Evolutionary conservation across 208 protist species (phyloP), one percentile per base, ranked within the genome.

Genomic region (Sergeia podlipaevii): DNA sequence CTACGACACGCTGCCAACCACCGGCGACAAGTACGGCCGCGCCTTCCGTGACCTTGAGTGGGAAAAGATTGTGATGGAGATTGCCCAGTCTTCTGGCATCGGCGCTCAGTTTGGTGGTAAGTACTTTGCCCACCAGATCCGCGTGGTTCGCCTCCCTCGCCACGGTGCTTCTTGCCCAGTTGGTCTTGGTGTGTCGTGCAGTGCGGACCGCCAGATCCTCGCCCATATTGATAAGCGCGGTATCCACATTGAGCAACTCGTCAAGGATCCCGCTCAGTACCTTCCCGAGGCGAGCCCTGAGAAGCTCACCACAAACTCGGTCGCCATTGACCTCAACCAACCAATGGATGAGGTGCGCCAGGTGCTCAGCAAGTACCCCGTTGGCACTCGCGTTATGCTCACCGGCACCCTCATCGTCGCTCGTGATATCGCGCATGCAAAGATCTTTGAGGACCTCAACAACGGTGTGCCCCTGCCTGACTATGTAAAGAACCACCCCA

Each of bases 361-460:
- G 50, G 52, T 64, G 50, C 86, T 98, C 27, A 83, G 74, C 45
- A 46, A 95, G 61, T 83, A 93, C 69, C 72, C 88, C 11, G 81
- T 97, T 48, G 83, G 78, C 30, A 97, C 96, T 7, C 77, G 93
- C 24, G 74, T 98, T 20, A 91, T 79, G 34, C 91, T 98, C 11
- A 94, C 70, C 18, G 97, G 97, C 44, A 95, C 96, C 21, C 60
- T 99, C 24, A 91, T 99, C 46, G 97, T 99, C 28, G 97, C 97
- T 0, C 87, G 97, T 57, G 97, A 99, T 62, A 98, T 98, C 65
- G 97, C 97, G n/a, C 97, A 99, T 70, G 92, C 95, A 32, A 98
- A 97, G 74, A 70, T 97, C 33, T 77, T 84, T 54, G 94, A 97
- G 61, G 74, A 88, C 28, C 66, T 98, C 8, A 77, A 97, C 32